Evolutionary conservation across 2,329 filamentous ascomycete genomes (phyloP).

Genomic region (Escovopsis sp.): DNA sequence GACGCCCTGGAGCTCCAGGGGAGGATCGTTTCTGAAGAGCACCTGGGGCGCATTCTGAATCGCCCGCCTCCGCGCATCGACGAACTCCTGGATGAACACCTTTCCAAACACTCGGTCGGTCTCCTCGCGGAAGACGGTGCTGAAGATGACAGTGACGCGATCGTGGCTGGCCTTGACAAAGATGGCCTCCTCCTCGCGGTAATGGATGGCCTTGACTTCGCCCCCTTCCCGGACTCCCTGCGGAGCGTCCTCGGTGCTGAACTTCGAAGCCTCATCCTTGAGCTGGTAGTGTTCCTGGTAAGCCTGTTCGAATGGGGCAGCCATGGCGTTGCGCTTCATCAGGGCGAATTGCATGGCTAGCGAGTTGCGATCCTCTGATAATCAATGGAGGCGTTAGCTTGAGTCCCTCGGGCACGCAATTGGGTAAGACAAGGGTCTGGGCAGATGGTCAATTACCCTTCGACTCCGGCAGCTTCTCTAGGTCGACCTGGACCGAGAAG

Average conservation of each 20-base stretch:
- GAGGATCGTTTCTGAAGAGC: conserved; percentile 85
- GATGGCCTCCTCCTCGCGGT: conserved; percentile 96
- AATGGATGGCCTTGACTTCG: conserved; percentile 90
- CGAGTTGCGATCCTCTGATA: conserved; percentile 67
- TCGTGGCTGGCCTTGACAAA: conserved; percentile 97
- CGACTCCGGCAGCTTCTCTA: conserved; percentile 70
- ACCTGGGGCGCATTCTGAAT: conserved; percentile 98
- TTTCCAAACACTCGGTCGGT: conserved; percentile 96
- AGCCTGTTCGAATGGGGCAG: conserved; percentile 91
- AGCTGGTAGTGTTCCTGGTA: conserved; percentile 84
- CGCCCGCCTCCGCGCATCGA: conserved; percentile 82
- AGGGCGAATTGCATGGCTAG: conserved; percentile 77
- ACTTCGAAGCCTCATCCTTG: conserved; percentile 77
- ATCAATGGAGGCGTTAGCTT: too few relatives aligned
- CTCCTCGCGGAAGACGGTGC: conserved; percentile 93
- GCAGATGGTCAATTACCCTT: too few relatives aligned
- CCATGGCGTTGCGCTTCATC: conserved; percentile 97
- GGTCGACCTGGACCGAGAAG: conserved; percentile 82
- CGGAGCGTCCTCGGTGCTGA: conserved; percentile 84
- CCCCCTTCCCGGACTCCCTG: conserved; percentile 82
- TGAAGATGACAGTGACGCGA: conserved; percentile 97
- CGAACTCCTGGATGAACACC: conserved; percentile 97
- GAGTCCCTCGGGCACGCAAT: too few relatives aligned
- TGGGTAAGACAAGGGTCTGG: too few relatives aligned
- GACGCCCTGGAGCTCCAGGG: conserved; percentile 76